Evolutionary conservation across 176 grass and related monocot species (phyloP), one percentile per base, ranked within the genome.

Genomic region (Phoenix roebelenii): DNA sequence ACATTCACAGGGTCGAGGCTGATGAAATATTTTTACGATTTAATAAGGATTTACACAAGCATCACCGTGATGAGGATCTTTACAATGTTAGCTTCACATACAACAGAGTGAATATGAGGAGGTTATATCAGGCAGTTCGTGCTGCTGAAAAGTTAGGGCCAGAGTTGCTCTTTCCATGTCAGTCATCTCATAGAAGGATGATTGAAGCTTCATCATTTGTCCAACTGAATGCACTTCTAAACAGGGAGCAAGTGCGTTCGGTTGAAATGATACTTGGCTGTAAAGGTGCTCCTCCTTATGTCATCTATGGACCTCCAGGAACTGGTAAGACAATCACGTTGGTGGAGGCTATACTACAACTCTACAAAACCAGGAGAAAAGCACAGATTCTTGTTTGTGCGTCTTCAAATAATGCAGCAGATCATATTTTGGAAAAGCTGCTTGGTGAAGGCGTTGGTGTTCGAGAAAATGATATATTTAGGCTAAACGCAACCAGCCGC

Each of bases 31-130:
- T 80, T 80, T 55, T 97, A 61, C 72, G 71, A 70, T 97, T 97
- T 70, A 66, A 97, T 68, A 32, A 73, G 2, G 30, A 6, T 12
- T 74, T 97, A 51, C 87, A 91, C 53, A 4, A 48, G 7, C 52
- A 23, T 48, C 87, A 88, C 23, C 69, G 1, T 16, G 70, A 82
- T 23, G 77, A 59, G 58, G 68, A 83, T 25, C 67, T 25, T 22
- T 88, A 82, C 48, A 76, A 85, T 51, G 87, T 88, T 49, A 91
- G 78, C 66, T 91, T 97, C 72, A 83, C 84, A 30, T 97, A 91
- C 83, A 97, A 97, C 64, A 87, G 92, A 73, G 49, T 85, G 67
- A 85, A 67, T 72, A 88, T 91, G 87, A 86, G 92, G 82, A 86
- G 87, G n/a, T 68, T 73, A 29, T 90, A 97, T 60, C 83, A 80